Evolutionary conservation across 805 yeast genomes (phyloP).

Genomic region (Wickerhamomyces strasburgensis): DNA sequence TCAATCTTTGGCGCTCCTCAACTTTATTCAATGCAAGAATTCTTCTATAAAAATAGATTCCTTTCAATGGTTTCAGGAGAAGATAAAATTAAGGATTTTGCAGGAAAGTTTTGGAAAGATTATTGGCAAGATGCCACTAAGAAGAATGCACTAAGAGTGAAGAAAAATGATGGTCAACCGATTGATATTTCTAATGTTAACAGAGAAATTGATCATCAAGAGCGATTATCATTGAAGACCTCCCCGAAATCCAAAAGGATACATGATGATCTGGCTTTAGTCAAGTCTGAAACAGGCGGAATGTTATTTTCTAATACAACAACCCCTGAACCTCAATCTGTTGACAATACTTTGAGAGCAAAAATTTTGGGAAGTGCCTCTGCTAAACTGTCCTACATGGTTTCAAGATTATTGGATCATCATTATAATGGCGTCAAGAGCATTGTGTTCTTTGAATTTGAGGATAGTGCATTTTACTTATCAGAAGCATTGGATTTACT

Average conservation of each 20-base stretch:
- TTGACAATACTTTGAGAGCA: conserved; percentile 16
- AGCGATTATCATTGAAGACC: conserved; percentile 12
- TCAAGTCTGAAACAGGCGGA: conserved; percentile 10
- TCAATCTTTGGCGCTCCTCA: conserved; percentile 60
- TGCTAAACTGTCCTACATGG: conserved; percentile 56
- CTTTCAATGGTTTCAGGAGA: conserved; percentile 28
- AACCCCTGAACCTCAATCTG: conserved; percentile 8
- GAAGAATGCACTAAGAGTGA: conserved; percentile 33
- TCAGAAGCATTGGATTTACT: conserved; percentile 59
- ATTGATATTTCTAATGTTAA: conserved; percentile 26
- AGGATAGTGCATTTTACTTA: conserved; percentile 63
- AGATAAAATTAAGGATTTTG: conserved; percentile 29
- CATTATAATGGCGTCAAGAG: conserved; percentile 44
- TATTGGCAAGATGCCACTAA: conserved; percentile 45
- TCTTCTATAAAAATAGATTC: conserved; percentile 49
- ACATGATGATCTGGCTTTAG: conserved; percentile 7
- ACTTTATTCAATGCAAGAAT: conserved; percentile 43
- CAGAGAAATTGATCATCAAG: conserved; percentile 21
- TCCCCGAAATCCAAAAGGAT: conserved; percentile 10
- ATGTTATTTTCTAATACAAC: conserved; percentile 4
- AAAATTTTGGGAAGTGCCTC: conserved; percentile 57
- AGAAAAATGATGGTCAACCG: conserved; percentile 32
- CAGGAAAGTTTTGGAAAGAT: conserved; percentile 45
- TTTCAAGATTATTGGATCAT: conserved; percentile 49
- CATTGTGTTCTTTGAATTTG: conserved; percentile 64